A percentile compares a stretch with the other conserved stretches of the same genome.
phyloP scores from a whole-genome alignment of 208 protist species.

The Leishmania gerbilli region DNA sequence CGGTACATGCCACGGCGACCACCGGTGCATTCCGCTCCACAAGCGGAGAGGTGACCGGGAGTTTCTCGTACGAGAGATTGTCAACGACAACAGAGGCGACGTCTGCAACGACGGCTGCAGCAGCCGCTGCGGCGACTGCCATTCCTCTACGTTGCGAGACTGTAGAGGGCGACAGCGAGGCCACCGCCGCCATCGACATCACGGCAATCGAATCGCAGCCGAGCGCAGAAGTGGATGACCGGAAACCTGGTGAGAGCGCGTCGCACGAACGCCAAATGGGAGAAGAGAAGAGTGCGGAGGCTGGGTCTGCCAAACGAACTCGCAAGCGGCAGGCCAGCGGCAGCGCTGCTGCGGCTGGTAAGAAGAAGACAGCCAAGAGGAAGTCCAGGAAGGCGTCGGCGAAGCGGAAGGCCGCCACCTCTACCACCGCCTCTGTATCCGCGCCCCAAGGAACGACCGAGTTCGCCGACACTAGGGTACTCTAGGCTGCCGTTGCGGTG shows the following conservation, averaged over 20 bases:
- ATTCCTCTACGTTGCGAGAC: conserved; percentile 1
- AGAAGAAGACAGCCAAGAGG: conserved; percentile 31
- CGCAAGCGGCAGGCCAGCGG: conserved; percentile 5
- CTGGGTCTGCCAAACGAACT: not conserved
- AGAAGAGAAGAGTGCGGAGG: conserved; percentile 9
- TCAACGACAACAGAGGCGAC: conserved; percentile 11
- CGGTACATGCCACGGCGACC: conserved; percentile 15
- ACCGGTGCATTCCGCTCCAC: conserved; percentile 32
- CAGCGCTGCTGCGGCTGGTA: conserved; percentile 1
- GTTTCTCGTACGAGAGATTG: conserved; percentile 22
- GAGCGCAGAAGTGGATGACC: not conserved
- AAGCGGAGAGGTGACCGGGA: conserved; percentile 25
- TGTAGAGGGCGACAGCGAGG: not conserved
- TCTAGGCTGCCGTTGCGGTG: conserved; percentile 6
- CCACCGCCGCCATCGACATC: conserved; percentile 3
- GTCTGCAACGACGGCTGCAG: not conserved
- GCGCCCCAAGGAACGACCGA: not conserved
- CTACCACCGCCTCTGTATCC: not conserved
- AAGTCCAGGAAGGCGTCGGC: conserved; percentile 22
- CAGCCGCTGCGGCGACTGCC: not conserved
- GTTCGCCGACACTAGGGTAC: conserved; percentile 4
- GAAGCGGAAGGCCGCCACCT: conserved; percentile 14
- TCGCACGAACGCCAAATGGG: conserved; percentile 5
- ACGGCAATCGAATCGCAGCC: not conserved
- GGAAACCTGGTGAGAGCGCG: not conserved